A percentile compares a stretch with the other conserved stretches of the same genome.
phyloP scores from a whole-genome alignment of 495 filamentous ascomycete genomes.

The Cercophora scortea region DNA sequence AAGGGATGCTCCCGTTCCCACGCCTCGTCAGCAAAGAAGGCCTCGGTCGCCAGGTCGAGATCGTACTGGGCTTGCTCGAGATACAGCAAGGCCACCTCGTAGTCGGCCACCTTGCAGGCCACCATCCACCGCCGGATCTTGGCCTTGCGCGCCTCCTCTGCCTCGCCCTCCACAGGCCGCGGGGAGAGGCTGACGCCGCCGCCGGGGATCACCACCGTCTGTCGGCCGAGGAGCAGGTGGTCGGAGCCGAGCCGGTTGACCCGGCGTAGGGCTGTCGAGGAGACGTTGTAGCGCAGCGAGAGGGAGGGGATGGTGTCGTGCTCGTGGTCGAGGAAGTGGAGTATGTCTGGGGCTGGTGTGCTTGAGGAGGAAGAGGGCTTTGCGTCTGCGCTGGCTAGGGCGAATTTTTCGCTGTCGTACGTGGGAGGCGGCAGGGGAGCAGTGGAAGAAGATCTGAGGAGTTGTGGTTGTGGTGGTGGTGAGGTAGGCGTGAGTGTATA shows the following conservation, averaged over 20 bases:
- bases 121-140: slow-evolving; percentile 67
- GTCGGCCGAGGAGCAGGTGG: slow-evolving; percentile 56
- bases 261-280: slow-evolving; percentile 43
- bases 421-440: slow-evolving; percentile 11
- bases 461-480: no score
- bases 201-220: slow-evolving; percentile 59
- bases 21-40: slow-evolving; percentile 56
- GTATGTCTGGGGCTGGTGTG: slow-evolving; percentile 49
- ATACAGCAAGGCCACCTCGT: slow-evolving; percentile 65
- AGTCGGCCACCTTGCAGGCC: slow-evolving; percentile 61
- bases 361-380: slow-evolving; percentile 48
- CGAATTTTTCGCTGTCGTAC: neutral
- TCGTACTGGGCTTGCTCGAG: slow-evolving; percentile 59
- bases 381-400: slow-evolving; percentile 1
- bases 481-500: neutral
- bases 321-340: slow-evolving; percentile 59
- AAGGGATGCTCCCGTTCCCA: slow-evolving; percentile 67
- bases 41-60: slow-evolving; percentile 49
- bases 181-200: slow-evolving; percentile 57
- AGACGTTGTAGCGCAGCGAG: slow-evolving; percentile 59
- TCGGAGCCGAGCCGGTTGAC: slow-evolving; percentile 59
- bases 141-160: slow-evolving; percentile 55
- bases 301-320: slow-evolving; percentile 56
- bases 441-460: slow-evolving; percentile 35
- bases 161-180: slow-evolving; percentile 58